Conservation (phyloP, 2,329 filamentous ascomycete genomes). For the Monilinia polystroma region DNA sequence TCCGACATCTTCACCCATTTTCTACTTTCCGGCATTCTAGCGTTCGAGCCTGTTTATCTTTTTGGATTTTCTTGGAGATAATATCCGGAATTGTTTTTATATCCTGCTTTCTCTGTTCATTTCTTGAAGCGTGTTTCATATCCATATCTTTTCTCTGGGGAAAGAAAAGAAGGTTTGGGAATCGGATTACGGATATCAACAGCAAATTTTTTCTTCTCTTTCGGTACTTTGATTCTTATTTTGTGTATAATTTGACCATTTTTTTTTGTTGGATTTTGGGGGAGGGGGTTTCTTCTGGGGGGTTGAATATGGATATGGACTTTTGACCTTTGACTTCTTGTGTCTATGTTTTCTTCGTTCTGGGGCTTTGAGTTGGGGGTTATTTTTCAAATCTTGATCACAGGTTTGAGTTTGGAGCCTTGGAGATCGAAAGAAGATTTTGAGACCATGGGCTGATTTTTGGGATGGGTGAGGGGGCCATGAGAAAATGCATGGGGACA, state of each 20-base stretch:
- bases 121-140: slow-evolving; percentile 8
- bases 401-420: background rate
- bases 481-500: background rate
- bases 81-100: slow-evolving; percentile 16
- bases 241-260: slow-evolving; percentile 10
- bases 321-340: slow-evolving; percentile 9
- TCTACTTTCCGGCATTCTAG: background rate
- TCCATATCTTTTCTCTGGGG: background rate
- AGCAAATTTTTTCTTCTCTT: background rate
- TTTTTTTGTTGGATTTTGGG: background rate
- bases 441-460: background rate
- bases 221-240: slow-evolving; percentile 1
- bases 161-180: background rate
- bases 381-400: background rate
- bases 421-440: background rate
- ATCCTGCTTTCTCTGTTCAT: background rate
- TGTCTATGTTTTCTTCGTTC: slow-evolving; percentile 13
- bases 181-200: background rate
- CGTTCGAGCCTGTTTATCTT: background rate
- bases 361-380: background rate
- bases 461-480: background rate
- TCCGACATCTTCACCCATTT: background rate
- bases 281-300: background rate
- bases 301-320: background rate
- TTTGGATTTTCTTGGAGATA: slow-evolving; percentile 20